Base-by-base conservation (phyloP, 768 basidiomycete genomes). In the Multifurca ochricompacta region DNA sequence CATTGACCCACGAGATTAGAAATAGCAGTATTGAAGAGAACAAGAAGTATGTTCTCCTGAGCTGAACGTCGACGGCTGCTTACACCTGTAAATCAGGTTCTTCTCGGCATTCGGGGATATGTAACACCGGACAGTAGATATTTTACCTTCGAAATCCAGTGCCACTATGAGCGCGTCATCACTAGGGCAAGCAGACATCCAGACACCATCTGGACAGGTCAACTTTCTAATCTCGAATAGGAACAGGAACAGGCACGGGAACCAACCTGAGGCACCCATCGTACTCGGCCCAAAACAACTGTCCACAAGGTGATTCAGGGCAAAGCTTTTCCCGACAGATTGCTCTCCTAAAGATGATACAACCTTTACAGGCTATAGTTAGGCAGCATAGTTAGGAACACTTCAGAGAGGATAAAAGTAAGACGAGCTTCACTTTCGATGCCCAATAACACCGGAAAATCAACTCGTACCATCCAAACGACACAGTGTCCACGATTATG, bases 341-440 rank as follows among this genome's bases (percentile, higher is more conserved):
- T 83, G 82, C 63, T 82, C 81, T 3, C 81, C 81, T 82, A 83
- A 82, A 0, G 82, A 83, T 0, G 82, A 80, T 1, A 83, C 81
- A 2, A 83, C 82, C 59, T 73, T 76, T 14, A 83, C 80, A 1
- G 80, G 81, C 78, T 82, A 32, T 14, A 18, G 28, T 44, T 6
- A n/a, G 28, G 48, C 36, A 49, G 21, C n/a, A n/a, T 4, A 21
- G 4, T 3, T 51, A 1, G 37, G 18, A 19, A 40, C 23, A 50
- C 43, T 34, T 37, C 8, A 0, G 13, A 2, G 19, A 3, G 3
- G 18, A 3, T 1, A 36, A 13, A 4, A 25, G 27, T 9, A 7
- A 23, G 36, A 30, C 35, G 16, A 3, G n/a, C n/a, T 42, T 6
- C 37, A 75, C 81, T 72, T 79, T 83, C 19, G 69, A 69, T 0